Evolutionary conservation across 148 eudicot genomes (phyloP).

Genomic region (Arctostaphylos glauca): DNA sequence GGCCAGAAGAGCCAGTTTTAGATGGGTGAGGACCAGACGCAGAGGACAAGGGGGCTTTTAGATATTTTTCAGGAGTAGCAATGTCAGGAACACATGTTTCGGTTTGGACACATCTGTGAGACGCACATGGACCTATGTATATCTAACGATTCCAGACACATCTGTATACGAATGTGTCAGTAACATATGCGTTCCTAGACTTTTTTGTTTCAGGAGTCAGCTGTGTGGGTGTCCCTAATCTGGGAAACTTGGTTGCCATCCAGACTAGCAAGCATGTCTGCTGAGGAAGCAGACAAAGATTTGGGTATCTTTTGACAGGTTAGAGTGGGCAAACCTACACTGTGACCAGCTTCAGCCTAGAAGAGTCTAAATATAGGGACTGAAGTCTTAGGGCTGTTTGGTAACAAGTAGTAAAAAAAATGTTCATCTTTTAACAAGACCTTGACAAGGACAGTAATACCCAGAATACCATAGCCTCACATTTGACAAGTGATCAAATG

Average conservation of each 20-base stretch:
- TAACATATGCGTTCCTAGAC: too few relatives aligned
- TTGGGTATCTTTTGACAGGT: constrained; percentile 23
- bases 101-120: too few relatives aligned
- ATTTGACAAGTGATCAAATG: neutral
- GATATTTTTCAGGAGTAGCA: constrained; percentile 13
- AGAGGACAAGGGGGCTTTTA: constrained; percentile 19
- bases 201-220: constrained; percentile 22
- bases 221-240: constrained; percentile 24
- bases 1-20: constrained; percentile 11
- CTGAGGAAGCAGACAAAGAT: constrained; percentile 26
- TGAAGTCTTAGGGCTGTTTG: neutral
- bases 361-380: neutral
- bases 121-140: too few relatives aligned
- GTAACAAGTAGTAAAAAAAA: neutral
- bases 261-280: constrained; percentile 3
- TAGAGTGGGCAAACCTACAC: neutral
- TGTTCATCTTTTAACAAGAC: neutral
- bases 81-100: too few relatives aligned
- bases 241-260: constrained; percentile 29
- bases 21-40: constrained; percentile 14
- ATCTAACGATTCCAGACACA: too few relatives aligned
- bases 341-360: neutral
- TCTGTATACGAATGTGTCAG: too few relatives aligned
- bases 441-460: neutral
- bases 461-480: neutral